Evolutionary conservation across 2,329 filamentous ascomycete genomes (phyloP).

Genomic region (Myotisia sp.): DNA sequence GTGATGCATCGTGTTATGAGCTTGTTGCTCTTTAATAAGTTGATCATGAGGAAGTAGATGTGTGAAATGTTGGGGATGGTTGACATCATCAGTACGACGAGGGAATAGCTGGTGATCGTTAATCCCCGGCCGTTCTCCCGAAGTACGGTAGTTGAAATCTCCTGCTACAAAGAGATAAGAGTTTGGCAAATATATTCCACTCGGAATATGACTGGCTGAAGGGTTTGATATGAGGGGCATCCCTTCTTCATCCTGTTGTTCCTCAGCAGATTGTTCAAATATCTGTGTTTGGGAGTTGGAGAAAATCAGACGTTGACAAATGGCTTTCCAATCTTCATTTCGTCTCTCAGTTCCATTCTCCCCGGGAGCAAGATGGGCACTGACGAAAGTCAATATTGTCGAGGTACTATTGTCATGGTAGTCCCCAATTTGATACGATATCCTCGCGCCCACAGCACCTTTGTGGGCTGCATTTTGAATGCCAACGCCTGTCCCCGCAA

Average conservation of each 20-base stretch:
- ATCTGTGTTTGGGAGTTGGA: slow-evolving; percentile 29
- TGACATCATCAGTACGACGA: slow-evolving; percentile 36
- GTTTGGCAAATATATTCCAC: slow-evolving; percentile 54
- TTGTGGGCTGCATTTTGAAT: slow-evolving; percentile 88
- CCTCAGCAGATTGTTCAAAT: slow-evolving; percentile 21
- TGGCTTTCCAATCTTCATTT: slow-evolving; percentile 77
- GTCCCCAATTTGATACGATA: slow-evolving; percentile 41
- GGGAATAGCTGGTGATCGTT: slow-evolving; percentile 49
- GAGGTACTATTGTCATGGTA: slow-evolving; percentile 28
- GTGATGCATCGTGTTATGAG: slow-evolving; percentile 61
- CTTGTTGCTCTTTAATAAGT: slow-evolving; percentile 54
- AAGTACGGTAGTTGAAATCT: slow-evolving; percentile 90
- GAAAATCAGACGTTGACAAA: slow-evolving; percentile 71
- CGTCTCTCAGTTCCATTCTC: slow-evolving; percentile 61
- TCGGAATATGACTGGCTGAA: slow-evolving; percentile 19
- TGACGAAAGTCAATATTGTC: slow-evolving; percentile 67
- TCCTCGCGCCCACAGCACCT: slow-evolving; percentile 67
- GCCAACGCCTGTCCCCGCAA: slow-evolving; percentile 74
- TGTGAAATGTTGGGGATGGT: slow-evolving; percentile 48
- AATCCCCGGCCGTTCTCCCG: slow-evolving; percentile 47
- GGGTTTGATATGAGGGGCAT: slow-evolving; percentile 20
- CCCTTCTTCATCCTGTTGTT: slow-evolving; percentile 18
- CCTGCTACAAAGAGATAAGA: slow-evolving; percentile 75
- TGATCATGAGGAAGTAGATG: slow-evolving; percentile 64
- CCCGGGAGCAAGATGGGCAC: slow-evolving; percentile 77